phyloP scores from a whole-genome alignment of 2,329 filamentous ascomycete genomes.

The Exophiala lecanii-corni region DNA sequence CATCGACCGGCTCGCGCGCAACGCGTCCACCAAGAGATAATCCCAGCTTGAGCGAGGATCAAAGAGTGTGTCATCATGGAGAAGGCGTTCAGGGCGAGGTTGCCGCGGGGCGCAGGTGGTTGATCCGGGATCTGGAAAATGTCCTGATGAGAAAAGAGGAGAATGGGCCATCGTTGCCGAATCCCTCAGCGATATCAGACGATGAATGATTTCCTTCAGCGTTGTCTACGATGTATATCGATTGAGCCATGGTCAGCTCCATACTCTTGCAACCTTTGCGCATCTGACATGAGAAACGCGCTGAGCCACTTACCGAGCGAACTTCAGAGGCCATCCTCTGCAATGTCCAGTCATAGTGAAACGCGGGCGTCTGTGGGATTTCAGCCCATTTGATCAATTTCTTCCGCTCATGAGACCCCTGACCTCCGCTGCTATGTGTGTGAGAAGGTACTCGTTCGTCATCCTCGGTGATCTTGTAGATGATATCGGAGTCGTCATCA shows the following conservation, averaged over 20 bases:
- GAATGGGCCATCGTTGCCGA: no score
- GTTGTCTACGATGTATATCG: no score
- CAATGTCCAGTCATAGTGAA: background rate
- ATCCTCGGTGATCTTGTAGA: background rate
- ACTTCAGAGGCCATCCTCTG: background rate
- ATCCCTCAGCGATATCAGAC: no score
- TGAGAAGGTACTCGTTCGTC: background rate
- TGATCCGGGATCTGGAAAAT: no score
- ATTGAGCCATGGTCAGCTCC: no score
- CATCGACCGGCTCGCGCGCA: conserved; percentile 6
- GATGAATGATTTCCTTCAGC: no score
- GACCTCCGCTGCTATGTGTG: background rate
- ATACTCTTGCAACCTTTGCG: no score
- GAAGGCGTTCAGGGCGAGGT: background rate
- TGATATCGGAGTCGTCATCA: conserved; percentile 1
- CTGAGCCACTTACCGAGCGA: background rate
- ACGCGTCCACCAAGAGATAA: conserved; percentile 7
- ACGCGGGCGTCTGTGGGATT: background rate
- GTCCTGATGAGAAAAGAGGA: no score
- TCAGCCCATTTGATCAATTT: background rate
- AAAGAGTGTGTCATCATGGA: background rate
- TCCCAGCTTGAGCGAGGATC: conserved; percentile 8
- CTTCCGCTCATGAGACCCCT: background rate
- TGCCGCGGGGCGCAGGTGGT: no score
- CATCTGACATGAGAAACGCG: no score